Percentiles rank a stretch among this genome's conserved stretches.
These are phyloP conservation scores for Kazachstania africana DNA, from an alignment of 805 yeast species.

Conservation along the genomic window DNA sequence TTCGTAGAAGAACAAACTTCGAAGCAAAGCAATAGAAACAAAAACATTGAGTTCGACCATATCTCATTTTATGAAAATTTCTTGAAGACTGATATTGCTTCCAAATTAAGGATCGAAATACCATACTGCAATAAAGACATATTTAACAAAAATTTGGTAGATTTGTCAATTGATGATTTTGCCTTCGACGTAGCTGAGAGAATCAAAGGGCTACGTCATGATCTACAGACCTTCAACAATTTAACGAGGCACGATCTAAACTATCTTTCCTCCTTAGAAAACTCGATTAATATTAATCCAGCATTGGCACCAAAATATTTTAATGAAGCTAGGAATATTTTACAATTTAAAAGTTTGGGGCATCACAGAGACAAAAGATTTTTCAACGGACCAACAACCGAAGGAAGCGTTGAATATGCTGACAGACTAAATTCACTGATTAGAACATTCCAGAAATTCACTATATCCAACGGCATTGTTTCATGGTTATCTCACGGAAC, in stretches of 20 bases:
- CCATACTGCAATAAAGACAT: slow-evolving; percentile 5
- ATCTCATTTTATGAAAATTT: slow-evolving; percentile 9
- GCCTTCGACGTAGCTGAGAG: slow-evolving; percentile 17
- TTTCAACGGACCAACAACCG: slow-evolving; percentile 37
- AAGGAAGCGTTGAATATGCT: slow-evolving; percentile 26
- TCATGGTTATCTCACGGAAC: slow-evolving; percentile 63
- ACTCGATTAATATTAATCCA: slow-evolving; percentile 22
- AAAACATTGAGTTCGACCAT: slow-evolving; percentile 14
- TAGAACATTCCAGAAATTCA: slow-evolving; percentile 41
- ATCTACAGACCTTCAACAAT: slow-evolving; percentile 7
- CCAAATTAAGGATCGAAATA: slow-evolving; percentile 7
- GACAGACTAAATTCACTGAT: slow-evolving; percentile 32
- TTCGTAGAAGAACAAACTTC: slow-evolving; percentile 1
- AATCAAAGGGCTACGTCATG: slow-evolving; percentile 15
- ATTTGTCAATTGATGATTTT: slow-evolving; percentile 16
- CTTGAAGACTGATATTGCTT: slow-evolving; percentile 5
- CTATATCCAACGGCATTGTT: slow-evolving; percentile 33
- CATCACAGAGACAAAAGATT: slow-evolving; percentile 49
- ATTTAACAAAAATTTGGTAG: slow-evolving; percentile 7
- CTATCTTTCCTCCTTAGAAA: slow-evolving; percentile 27
- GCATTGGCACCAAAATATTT: slow-evolving; percentile 32
- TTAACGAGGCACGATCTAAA: slow-evolving; percentile 13
- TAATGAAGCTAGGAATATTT: slow-evolving; percentile 16
- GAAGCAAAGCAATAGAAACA: no score
- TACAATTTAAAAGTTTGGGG: slow-evolving; percentile 15